Conservation (phyloP, 73 alveolate genomes). For the Paramecium primaurelia region DNA sequence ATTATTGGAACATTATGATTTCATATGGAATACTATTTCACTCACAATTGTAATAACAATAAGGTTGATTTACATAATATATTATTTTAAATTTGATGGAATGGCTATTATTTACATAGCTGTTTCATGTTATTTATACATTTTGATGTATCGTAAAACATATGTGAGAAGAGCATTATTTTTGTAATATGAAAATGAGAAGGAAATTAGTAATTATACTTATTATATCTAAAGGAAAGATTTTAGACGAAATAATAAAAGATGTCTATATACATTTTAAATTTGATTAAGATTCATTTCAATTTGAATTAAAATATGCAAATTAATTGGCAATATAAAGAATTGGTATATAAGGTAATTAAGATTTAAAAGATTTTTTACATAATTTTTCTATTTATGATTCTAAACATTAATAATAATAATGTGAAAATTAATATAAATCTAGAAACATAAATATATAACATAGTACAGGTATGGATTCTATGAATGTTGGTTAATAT, state of each 20-base stretch:
- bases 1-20: background rate
- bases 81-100: background rate
- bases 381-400: background rate
- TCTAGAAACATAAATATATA: background rate
- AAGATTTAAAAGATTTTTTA: background rate
- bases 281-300: background rate
- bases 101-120: background rate
- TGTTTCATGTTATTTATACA: background rate
- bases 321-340: background rate
- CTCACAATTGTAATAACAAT: background rate
- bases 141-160: background rate
- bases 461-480: background rate
- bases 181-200: background rate
- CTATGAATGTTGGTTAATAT: background rate
- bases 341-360: background rate
- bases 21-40: background rate
- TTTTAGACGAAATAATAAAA: background rate
- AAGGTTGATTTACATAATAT: background rate
- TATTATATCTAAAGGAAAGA: background rate
- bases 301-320: background rate
- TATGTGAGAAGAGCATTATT: background rate
- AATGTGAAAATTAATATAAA: background rate
- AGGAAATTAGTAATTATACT: background rate
- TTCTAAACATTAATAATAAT: background rate
- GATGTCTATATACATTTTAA: background rate